Conservation (phyloP, 768 basidiomycete genomes). For the Boletales sp. region DNA sequence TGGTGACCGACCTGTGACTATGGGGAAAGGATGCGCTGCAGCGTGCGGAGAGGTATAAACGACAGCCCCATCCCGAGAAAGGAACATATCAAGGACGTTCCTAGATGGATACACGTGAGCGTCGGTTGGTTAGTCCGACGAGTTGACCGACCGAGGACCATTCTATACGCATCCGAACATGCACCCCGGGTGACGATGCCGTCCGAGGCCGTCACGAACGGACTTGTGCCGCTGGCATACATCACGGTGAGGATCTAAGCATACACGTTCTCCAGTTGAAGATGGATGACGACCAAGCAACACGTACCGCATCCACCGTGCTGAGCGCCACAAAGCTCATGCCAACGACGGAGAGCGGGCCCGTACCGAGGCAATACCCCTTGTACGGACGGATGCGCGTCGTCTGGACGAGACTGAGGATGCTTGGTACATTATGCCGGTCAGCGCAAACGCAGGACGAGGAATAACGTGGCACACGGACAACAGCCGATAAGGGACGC, state of each 20-base stretch:
- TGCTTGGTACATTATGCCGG: conserved; percentile 40
- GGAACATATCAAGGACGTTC: conserved; percentile 73
- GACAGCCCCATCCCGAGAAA: conserved; percentile 79
- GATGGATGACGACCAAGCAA: background rate
- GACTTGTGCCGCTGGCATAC: conserved; percentile 78
- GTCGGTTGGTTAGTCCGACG: background rate
- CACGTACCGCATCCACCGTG: conserved; percentile 61
- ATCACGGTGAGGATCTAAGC: conserved; percentile 67
- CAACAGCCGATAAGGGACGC: conserved; percentile 57
- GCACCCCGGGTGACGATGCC: conserved; percentile 56
- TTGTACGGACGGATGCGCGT: conserved; percentile 58
- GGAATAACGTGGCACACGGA: conserved; percentile 29
- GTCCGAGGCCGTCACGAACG: conserved; percentile 50
- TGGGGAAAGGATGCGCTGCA: conserved; percentile 75
- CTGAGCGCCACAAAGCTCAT: conserved; percentile 78
- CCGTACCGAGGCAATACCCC: conserved; percentile 74
- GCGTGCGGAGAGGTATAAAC: conserved; percentile 61
- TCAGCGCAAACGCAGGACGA: background rate
- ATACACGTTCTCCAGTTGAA: background rate
- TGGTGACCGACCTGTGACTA: conserved; percentile 58
- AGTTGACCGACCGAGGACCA: conserved; percentile 53
- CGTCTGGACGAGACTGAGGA: conserved; percentile 77
- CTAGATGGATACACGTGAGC: conserved; percentile 29
- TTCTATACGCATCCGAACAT: conserved; percentile 81
- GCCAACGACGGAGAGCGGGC: conserved; percentile 76